These are phyloP conservation scores for Daldinia caldariorum DNA, from an alignment of 495 filamentous ascomycete species.

Conservation along the genomic window DNA sequence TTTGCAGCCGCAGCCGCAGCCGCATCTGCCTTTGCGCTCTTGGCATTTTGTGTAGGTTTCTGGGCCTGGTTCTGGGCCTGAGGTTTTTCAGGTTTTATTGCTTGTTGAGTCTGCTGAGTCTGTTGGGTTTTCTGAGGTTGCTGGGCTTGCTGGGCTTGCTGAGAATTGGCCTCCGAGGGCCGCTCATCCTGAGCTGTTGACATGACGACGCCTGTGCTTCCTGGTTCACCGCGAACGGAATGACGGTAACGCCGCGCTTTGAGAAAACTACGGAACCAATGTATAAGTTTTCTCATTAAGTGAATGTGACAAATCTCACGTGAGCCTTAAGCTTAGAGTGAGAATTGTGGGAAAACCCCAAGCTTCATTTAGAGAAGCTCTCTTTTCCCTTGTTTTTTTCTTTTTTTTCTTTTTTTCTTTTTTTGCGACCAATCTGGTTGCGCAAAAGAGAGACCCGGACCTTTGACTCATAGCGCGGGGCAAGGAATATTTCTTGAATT, in stretches of 20 bases:
- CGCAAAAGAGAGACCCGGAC: slow-evolving; percentile 1
- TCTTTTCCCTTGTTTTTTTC: slow-evolving; percentile 30
- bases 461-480: slow-evolving; percentile 31
- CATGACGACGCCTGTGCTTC: slow-evolving; percentile 22
- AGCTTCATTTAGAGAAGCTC: slow-evolving; percentile 13
- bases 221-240: slow-evolving; percentile 10
- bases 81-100: slow-evolving; percentile 42
- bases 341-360: slow-evolving; percentile 7
- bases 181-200: slow-evolving; percentile 28
- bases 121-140: not conserved
- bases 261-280: slow-evolving; percentile 4
- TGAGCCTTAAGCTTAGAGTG: not conserved
- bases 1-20: slow-evolving; percentile 29
- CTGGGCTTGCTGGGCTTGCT: slow-evolving; percentile 10
- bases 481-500: slow-evolving; percentile 32
- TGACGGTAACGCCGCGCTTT: slow-evolving; percentile 8
- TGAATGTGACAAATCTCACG: not conserved
- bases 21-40: slow-evolving; percentile 39
- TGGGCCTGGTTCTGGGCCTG: slow-evolving; percentile 24
- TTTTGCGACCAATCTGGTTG: slow-evolving; percentile 32
- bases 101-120: not conserved
- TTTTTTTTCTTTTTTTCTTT: slow-evolving; percentile 20
- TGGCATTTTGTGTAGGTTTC: slow-evolving; percentile 37
- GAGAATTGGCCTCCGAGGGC: slow-evolving; percentile 24
- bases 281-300: slow-evolving; percentile 9